These are phyloP conservation scores for Fusarium sp. DNA, from an alignment of 2,329 filamentous ascomycete species.

Conservation along the genomic window DNA sequence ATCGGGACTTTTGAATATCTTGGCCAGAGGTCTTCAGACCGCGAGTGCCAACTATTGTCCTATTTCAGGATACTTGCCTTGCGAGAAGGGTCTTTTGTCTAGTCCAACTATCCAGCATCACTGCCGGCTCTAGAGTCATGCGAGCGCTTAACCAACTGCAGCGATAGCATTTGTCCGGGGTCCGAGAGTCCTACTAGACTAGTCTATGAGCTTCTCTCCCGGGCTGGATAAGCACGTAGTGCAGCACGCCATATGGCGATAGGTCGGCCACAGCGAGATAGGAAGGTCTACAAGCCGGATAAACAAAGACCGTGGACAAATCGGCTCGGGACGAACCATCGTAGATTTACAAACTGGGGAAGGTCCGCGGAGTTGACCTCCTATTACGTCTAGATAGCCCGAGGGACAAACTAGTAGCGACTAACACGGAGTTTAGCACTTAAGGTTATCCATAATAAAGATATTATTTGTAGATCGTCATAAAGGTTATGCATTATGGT, in stretches of 20 bases:
- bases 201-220: neutral
- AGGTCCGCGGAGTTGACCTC: slow-evolving; percentile 12
- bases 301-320: slow-evolving; percentile 9
- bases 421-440: neutral
- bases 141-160: neutral
- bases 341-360: slow-evolving; percentile 3
- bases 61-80: slow-evolving; percentile 8
- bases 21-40: slow-evolving; percentile 6
- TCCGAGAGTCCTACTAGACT: neutral
- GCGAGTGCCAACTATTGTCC: neutral
- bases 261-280: slow-evolving; percentile 12
- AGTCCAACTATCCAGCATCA: slow-evolving; percentile 1
- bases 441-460: slow-evolving; percentile 26
- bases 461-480: neutral
- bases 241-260: slow-evolving; percentile 1
- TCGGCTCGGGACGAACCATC: slow-evolving; percentile 36
- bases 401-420: neutral
- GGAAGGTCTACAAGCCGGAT: slow-evolving; percentile 28
- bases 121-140: slow-evolving; percentile 2
- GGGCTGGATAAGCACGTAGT: slow-evolving; percentile 1
- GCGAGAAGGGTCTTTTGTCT: slow-evolving; percentile 28
- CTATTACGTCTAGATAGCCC: neutral
- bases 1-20: slow-evolving; percentile 28
- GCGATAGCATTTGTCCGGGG: neutral
- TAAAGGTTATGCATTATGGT: neutral